Evolutionary conservation across 1,284 basidiomycete species (phyloP).

Genomic region (Ceratobasidium sp.): DNA sequence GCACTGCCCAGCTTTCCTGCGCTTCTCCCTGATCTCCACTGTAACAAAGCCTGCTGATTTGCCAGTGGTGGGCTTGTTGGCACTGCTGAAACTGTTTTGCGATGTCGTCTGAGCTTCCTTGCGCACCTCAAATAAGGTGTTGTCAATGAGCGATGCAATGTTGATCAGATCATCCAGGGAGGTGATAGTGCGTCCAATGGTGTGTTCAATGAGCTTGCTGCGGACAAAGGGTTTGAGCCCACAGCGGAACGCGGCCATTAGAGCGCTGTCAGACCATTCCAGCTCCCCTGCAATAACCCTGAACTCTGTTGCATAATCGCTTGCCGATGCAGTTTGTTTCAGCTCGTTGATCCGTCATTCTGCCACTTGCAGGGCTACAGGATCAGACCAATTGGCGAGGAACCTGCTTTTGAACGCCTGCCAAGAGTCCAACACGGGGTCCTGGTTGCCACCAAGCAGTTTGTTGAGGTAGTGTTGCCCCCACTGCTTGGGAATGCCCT

Average conservation of each 20-base stretch:
- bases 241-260: neutral
- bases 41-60: neutral
- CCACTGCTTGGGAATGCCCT: neutral
- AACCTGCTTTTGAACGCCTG: neutral
- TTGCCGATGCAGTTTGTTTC: neutral
- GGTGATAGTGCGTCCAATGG: neutral
- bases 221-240: neutral
- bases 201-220: neutral
- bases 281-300: neutral
- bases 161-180: neutral
- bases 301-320: neutral
- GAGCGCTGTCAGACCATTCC: neutral
- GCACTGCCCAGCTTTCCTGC: neutral
- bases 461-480: constrained; percentile 3
- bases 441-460: neutral
- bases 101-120: neutral
- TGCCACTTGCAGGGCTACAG: neutral
- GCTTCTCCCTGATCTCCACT: neutral
- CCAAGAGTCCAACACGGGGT: neutral
- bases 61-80: neutral
- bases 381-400: neutral
- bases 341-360: neutral
- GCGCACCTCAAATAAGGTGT: constrained; percentile 5
- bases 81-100: neutral
- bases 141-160: neutral